Evolutionary conservation across 108 stramenopile species (phyloP).

Genomic region (Mediolabrus comicus): DNA sequence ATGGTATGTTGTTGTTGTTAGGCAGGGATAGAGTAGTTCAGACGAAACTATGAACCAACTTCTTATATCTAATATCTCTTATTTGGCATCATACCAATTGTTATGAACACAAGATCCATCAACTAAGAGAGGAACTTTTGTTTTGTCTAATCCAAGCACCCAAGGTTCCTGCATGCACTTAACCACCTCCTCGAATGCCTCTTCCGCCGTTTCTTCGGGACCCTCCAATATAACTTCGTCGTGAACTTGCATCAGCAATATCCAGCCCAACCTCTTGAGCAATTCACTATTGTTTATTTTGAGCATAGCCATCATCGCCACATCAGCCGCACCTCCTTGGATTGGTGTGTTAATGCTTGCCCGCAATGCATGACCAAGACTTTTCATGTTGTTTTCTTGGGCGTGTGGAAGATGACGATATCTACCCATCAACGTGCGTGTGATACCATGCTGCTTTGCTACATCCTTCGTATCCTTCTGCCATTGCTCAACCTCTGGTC

Average conservation of each 20-base stretch:
- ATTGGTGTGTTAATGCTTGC: slow-evolving; percentile 99
- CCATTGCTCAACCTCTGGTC: slow-evolving; percentile 97
- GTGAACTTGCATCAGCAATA: slow-evolving; percentile 97
- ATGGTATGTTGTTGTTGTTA: no score
- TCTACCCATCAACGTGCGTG: slow-evolving; percentile 95
- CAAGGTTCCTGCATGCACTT: slow-evolving; percentile 96
- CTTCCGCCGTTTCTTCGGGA: slow-evolving; percentile 94
- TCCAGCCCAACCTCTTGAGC: slow-evolving; percentile 92
- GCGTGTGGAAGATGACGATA: slow-evolving; percentile 92
- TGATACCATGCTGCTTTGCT: slow-evolving; percentile 72
- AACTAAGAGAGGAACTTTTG: slow-evolving; percentile 90
- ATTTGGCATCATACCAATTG: slow-evolving; percentile 99
- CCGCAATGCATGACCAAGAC: slow-evolving; percentile 78
- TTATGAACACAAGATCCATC: slow-evolving; percentile 90
- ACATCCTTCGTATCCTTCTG: slow-evolving; percentile 77
- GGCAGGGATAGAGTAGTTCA: no score
- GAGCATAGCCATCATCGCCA: slow-evolving; percentile 99
- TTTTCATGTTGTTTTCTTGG: slow-evolving; percentile 34
- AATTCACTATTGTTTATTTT: slow-evolving; percentile 84
- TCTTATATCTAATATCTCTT: no score
- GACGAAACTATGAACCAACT: no score
- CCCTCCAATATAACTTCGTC: slow-evolving; percentile 99
- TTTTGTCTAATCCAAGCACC: slow-evolving; percentile 82
- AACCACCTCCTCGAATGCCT: slow-evolving; percentile 89
- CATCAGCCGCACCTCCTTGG: slow-evolving; percentile 98